Percentiles rank a stretch among this genome's conserved stretches.
phyloP scores from a whole-genome alignment of 768 basidiomycete species.

The Suillus sp. region DNA sequence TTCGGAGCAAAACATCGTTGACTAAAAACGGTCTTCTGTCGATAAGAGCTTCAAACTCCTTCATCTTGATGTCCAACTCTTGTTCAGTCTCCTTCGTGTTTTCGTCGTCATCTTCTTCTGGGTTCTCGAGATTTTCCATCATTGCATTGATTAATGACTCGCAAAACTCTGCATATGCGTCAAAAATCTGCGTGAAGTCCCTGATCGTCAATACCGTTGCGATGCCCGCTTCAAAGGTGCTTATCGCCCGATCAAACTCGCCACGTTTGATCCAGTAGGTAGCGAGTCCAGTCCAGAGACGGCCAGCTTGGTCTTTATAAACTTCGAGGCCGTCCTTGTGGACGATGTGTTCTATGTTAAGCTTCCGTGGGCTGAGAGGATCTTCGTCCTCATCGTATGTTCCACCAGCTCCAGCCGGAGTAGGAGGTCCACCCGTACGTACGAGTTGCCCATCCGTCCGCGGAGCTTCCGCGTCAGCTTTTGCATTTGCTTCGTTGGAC shows the following conservation, averaged over 20 bases:
- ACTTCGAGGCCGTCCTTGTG: conserved; percentile 82
- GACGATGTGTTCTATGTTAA: conserved; percentile 88
- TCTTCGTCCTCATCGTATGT: conserved; percentile 85
- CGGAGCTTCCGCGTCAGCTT: conserved; percentile 47
- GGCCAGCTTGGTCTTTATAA: conserved; percentile 96
- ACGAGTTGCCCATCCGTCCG: conserved; percentile 54
- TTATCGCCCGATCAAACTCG: conserved; percentile 89
- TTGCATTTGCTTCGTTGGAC: conserved; percentile 52
- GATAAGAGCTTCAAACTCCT: conserved; percentile 90
- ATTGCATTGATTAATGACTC: conserved; percentile 87
- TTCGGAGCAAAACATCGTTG: conserved; percentile 89
- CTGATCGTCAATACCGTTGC: conserved; percentile 85
- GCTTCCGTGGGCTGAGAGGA: conserved; percentile 61
- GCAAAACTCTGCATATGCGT: conserved; percentile 92
- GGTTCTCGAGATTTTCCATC: conserved; percentile 82
- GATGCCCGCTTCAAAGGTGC: conserved; percentile 87
- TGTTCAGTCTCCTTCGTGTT: conserved; percentile 76
- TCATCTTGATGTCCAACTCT: conserved; percentile 88
- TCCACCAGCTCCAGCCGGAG: conserved; percentile 52
- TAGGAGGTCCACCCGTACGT: conserved; percentile 68
- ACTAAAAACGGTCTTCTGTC: conserved; percentile 94
- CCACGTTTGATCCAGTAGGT: conserved; percentile 98
- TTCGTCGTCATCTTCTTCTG: conserved; percentile 72
- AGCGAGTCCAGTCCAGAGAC: conserved; percentile 93
- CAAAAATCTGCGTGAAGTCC: conserved; percentile 98